A percentile compares a stretch with the other conserved stretches of the same genome.
Conservation (phyloP, 176 grass and related monocot genomes). For the Miscanthus lutarioriparius region DNA sequence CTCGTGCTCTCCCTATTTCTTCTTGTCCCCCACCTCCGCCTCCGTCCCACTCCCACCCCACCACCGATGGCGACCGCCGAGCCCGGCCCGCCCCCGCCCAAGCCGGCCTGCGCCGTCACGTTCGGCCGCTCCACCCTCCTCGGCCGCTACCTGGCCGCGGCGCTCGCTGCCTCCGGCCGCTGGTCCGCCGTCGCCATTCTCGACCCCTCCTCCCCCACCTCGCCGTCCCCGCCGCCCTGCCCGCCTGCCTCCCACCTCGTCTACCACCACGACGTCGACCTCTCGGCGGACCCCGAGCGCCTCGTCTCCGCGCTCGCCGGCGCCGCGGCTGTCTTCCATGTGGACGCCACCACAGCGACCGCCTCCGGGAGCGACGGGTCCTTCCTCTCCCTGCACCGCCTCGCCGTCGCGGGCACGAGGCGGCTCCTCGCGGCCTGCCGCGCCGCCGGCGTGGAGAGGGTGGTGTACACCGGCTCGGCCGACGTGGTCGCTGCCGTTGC, state of each 20-base stretch:
- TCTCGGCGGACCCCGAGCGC: conserved; percentile 32
- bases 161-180: conserved; percentile 54
- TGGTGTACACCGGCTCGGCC: conserved; percentile 73
- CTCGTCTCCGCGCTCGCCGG: conserved; percentile 45
- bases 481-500: conserved; percentile 57
- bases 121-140: conserved; percentile 68
- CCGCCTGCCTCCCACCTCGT: conserved; percentile 13
- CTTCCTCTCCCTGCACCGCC: conserved; percentile 57
- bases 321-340: conserved; percentile 68
- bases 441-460: conserved; percentile 42
- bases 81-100: conserved; percentile 6
- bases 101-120: conserved; percentile 57
- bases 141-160: conserved; percentile 60
- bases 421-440: conserved; percentile 62
- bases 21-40: conserved; percentile 6
- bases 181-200: conserved; percentile 63
- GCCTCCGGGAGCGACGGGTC: conserved; percentile 22
- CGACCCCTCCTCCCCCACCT: conserved; percentile 30
- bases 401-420: conserved; percentile 51
- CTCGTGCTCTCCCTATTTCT: not conserved
- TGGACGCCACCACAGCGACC: conserved; percentile 51
- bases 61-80: conserved; percentile 64
- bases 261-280: conserved; percentile 43
- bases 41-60: not conserved
- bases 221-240: not conserved